Evolutionary conservation across 805 yeast genomes (phyloP).

Genomic region (Pichia phayaonensis): DNA sequence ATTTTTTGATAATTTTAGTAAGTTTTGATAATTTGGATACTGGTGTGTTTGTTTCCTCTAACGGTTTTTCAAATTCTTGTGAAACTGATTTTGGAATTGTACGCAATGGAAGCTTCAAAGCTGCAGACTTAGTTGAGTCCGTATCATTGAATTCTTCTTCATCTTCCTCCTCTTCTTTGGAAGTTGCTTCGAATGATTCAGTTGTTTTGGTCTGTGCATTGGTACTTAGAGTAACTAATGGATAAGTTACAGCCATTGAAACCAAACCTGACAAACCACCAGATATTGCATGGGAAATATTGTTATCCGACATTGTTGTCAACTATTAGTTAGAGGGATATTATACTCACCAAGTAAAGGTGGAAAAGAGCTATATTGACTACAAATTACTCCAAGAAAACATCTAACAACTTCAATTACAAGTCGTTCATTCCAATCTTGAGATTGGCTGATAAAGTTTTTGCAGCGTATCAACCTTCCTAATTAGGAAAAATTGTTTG

Average conservation of each 20-base stretch:
- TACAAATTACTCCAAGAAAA: too few species aligned
- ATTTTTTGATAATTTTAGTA: slow-evolving; percentile 16
- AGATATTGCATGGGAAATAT: slow-evolving; percentile 79
- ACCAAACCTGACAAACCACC: slow-evolving; percentile 94
- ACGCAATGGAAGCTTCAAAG: slow-evolving; percentile 7
- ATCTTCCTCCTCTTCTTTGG: slow-evolving; percentile 12
- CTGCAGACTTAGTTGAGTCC: background rate
- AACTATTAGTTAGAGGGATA: too few species aligned
- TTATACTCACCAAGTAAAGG: too few species aligned
- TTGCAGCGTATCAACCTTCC: background rate
- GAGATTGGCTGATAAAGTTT: background rate
- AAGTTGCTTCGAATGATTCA: background rate
- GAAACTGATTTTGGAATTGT: slow-evolving; percentile 1
- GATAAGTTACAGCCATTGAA: slow-evolving; percentile 82
- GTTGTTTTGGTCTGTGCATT: slow-evolving; percentile 65
- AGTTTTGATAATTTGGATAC: background rate
- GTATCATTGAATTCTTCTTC: slow-evolving; percentile 4
- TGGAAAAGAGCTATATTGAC: too few species aligned
- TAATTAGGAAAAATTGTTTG: background rate
- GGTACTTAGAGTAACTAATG: slow-evolving; percentile 79
- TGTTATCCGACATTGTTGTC: slow-evolving; percentile 21
- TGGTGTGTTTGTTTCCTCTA: background rate
- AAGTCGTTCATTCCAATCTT: too few species aligned
- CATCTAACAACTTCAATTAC: too few species aligned
- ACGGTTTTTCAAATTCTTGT: background rate